Percentiles rank a stretch among this genome's conserved stretches.
phyloP scores from a whole-genome alignment of 2,329 filamentous ascomycete genomes.

The Boeremia lycopersici region DNA sequence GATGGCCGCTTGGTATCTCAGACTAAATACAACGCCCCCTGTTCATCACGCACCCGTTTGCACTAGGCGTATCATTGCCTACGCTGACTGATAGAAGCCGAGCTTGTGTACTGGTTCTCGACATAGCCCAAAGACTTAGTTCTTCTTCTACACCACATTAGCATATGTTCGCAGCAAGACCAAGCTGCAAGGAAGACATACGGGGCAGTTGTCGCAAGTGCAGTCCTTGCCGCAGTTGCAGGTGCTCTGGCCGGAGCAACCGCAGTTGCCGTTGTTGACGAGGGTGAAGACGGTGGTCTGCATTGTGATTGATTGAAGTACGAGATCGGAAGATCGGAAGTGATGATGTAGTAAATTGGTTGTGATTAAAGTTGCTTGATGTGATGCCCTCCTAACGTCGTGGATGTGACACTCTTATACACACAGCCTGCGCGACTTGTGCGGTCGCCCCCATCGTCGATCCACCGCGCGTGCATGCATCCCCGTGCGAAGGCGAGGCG shows the following conservation, averaged over 20 bases:
- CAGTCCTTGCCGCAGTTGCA: conserved; percentile 21
- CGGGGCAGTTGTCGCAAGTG: conserved; percentile 21
- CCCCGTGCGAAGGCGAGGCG: not conserved
- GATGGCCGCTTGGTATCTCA: conserved; percentile 1
- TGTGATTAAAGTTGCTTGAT: conserved; percentile 1
- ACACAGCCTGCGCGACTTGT: conserved; percentile 28
- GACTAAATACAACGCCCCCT: not conserved
- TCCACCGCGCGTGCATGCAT: not conserved
- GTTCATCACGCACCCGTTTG: not conserved
- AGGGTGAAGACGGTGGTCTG: conserved; percentile 6
- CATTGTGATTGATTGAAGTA: not conserved
- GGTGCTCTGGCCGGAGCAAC: conserved; percentile 13
- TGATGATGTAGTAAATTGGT: not conserved
- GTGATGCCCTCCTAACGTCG: no score
- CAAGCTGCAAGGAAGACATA: not conserved
- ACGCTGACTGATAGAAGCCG: not conserved
- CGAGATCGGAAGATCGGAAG: not conserved
- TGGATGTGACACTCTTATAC: conserved; percentile 13
- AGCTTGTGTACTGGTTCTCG: not conserved
- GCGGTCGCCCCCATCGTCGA: conserved; percentile 10
- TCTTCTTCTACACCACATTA: not conserved
- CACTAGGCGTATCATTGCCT: not conserved
- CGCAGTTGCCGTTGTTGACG: conserved; percentile 18
- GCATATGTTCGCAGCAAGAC: not conserved
- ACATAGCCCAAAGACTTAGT: not conserved